phyloP scores from a whole-genome alignment of 352 stramenopile genomes.

The Phytophthora citricola region DNA sequence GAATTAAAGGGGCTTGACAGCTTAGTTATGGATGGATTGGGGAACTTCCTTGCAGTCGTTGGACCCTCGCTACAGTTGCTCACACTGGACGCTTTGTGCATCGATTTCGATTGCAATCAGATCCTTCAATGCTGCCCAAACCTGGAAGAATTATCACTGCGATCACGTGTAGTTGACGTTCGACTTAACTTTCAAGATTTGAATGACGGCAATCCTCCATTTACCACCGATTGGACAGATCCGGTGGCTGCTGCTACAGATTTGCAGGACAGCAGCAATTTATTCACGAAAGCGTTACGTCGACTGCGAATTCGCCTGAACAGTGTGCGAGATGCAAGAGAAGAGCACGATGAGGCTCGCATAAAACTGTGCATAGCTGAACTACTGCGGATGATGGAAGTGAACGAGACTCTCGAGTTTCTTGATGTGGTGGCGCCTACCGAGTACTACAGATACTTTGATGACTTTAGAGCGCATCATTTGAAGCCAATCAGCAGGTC shows the following conservation, averaged over 20 bases:
- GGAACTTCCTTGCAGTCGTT: not conserved
- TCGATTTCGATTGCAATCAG: not conserved
- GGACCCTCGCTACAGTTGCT: constrained; percentile 5
- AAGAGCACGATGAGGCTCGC: not conserved
- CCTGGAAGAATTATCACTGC: constrained; percentile 15
- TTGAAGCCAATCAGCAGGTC: not conserved
- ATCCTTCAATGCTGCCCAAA: constrained; percentile 15
- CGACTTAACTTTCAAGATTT: constrained; percentile 1
- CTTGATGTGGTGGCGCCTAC: constrained; percentile 4
- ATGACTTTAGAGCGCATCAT: constrained; percentile 2
- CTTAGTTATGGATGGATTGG: not conserved
- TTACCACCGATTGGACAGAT: constrained; percentile 5
- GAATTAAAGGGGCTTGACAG: not conserved
- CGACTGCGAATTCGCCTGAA: constrained; percentile 1
- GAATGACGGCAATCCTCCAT: not conserved
- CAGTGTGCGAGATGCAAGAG: not conserved
- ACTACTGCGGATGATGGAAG: constrained; percentile 13
- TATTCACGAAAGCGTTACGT: constrained; percentile 1
- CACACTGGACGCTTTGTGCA: not conserved
- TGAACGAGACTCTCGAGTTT: constrained; percentile 15
- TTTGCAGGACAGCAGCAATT: not conserved
- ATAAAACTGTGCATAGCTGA: not conserved
- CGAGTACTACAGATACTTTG: not conserved
- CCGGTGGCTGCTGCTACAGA: not conserved
- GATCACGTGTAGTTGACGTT: constrained; percentile 2